Evolutionary conservation across 225 moss, liverwort and hornwort genomes (phyloP).

Genomic region (Straminergon stramineum): DNA sequence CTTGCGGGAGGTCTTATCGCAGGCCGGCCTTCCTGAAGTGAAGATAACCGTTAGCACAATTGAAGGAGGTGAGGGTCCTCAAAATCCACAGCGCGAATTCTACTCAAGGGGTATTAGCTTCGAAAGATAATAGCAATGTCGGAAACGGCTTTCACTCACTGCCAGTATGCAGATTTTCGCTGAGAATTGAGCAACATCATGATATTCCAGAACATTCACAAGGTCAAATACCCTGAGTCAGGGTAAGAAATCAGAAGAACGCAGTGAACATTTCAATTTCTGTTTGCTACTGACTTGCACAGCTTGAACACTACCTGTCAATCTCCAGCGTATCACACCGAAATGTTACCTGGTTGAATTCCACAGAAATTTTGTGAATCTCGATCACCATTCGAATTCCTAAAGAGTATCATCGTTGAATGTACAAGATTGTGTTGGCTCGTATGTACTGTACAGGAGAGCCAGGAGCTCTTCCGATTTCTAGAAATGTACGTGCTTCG

Average conservation of each 20-base stretch:
- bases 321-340: background rate
- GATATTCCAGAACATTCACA: background rate
- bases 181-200: too few relatives aligned
- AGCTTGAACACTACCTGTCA: background rate
- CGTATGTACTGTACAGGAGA: conserved; percentile 28
- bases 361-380: background rate
- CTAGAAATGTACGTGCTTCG: background rate
- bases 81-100: background rate
- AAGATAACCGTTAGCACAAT: background rate
- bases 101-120: background rate
- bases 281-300: background rate
- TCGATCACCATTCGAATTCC: background rate
- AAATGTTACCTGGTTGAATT: background rate
- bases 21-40: background rate
- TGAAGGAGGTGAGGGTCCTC: background rate
- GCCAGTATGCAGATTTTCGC: background rate
- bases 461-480: conserved; percentile 7
- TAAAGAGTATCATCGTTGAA: background rate
- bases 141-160: background rate
- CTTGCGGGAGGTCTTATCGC: background rate
- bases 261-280: background rate
- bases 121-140: background rate
- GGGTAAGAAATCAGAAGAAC: background rate
- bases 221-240: background rate
- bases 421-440: conserved; percentile 6